Evolutionary conservation across 164 flowering plant species (phyloP).

Genomic region (Brasenia schreberi): DNA sequence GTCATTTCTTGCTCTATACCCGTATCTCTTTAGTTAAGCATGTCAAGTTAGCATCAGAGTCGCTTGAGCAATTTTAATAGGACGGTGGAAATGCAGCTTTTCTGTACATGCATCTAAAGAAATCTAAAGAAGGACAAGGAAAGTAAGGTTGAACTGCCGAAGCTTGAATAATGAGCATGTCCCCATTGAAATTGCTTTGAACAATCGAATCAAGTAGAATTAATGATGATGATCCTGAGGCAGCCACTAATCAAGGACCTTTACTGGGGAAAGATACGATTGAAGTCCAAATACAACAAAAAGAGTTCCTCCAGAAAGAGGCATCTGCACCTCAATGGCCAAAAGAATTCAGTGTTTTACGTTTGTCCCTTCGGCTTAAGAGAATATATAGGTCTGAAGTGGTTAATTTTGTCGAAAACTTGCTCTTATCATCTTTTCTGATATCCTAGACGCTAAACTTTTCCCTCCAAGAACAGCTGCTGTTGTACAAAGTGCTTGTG

Average conservation of each 20-base stretch:
- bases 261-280: slow-evolving; percentile 56
- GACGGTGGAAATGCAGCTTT: no score
- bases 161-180: background rate
- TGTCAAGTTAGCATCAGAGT: no score
- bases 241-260: slow-evolving; percentile 8
- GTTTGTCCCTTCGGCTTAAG: background rate
- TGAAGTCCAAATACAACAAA: slow-evolving; percentile 89
- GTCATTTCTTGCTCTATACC: no score
- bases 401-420: background rate
- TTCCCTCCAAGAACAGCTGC: slow-evolving; percentile 97
- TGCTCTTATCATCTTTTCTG: slow-evolving; percentile 64
- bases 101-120: no score
- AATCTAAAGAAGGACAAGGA: no score
- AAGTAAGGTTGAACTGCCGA: background rate
- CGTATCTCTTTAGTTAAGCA: no score
- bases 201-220: background rate
- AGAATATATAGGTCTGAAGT: background rate
- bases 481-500: slow-evolving; percentile 86
- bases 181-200: background rate
- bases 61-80: no score
- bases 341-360: no score
- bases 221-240: background rate
- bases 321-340: slow-evolving; percentile 40
- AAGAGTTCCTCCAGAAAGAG: slow-evolving; percentile 78
- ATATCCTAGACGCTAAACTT: slow-evolving; percentile 88